phyloP scores from a whole-genome alignment of 1,284 basidiomycete genomes.

The Ustilago shanxiensis region DNA sequence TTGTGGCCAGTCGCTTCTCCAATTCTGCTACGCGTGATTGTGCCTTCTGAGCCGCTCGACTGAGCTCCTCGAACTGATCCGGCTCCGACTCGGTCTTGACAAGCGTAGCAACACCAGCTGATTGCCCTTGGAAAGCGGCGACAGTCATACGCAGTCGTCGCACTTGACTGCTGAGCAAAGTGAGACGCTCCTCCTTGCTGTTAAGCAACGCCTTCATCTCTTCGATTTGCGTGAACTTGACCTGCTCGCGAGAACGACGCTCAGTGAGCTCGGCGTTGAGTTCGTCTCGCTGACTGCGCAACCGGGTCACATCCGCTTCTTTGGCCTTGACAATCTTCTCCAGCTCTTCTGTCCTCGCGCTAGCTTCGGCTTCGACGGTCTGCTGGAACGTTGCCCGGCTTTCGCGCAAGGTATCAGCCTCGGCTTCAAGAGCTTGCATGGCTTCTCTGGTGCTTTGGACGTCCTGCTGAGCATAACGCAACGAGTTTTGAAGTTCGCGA shows the following conservation, averaged over 20 bases:
- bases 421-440: slow-evolving; percentile 43
- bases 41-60: slow-evolving; percentile 32
- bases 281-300: slow-evolving; percentile 48
- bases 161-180: slow-evolving; percentile 80
- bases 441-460: slow-evolving; percentile 22
- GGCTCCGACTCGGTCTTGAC: slow-evolving; percentile 71
- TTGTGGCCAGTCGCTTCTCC: slow-evolving; percentile 24
- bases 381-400: slow-evolving; percentile 45
- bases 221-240: slow-evolving; percentile 64
- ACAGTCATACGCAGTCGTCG: slow-evolving; percentile 81
- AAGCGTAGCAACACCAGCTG: slow-evolving; percentile 81
- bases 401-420: slow-evolving; percentile 61
- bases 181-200: slow-evolving; percentile 79
- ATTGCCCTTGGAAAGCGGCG: slow-evolving; percentile 80
- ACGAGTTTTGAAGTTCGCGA: slow-evolving; percentile 31
- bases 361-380: slow-evolving; percentile 56
- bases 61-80: slow-evolving; percentile 43
- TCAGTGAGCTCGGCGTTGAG: slow-evolving; percentile 62
- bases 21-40: slow-evolving; percentile 44
- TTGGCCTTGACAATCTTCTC: slow-evolving; percentile 80
- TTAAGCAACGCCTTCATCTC: slow-evolving; percentile 66
- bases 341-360: slow-evolving; percentile 75
- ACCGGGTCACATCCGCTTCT: slow-evolving; percentile 73
- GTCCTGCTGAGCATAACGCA: slow-evolving; percentile 35
- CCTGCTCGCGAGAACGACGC: slow-evolving; percentile 60